Evolutionary conservation across 805 yeast genomes (phyloP), one percentile per base, ranked within the genome.

Genomic region (Metschnikowia anglica): DNA sequence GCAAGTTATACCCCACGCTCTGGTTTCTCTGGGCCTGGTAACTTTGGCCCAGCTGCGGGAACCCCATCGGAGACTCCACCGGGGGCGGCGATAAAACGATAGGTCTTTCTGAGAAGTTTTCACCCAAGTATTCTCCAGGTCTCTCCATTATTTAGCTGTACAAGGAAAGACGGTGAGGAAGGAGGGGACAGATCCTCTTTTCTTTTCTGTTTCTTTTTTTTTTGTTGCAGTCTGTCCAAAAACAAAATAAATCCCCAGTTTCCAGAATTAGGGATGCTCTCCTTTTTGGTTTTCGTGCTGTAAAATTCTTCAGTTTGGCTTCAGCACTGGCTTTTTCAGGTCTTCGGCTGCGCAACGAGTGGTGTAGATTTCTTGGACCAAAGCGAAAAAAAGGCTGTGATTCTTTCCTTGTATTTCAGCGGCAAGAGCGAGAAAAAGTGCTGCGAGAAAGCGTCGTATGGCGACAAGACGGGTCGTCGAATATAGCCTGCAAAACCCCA

Each of bases 1-100:
- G 74, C 53, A 71, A 61, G 52, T 71, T 69, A 55, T 63, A 70
- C 6, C 74, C 74, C 18, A 70, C 76, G 49, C 72, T 66, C 51
- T 63, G 73, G 51, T 70, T 72, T 37, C 74, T 56, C 39, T 52
- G 51, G 16, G 41, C 46, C 29, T 32, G 46, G 31, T 9, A 37
- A 7, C 20, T 24, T 16, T 26, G 35, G 29, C 31, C 46, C 15
- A 15, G 20, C 20, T 18, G 27, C 5, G 36, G 18, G 21, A 20
- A 21, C 15, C 17, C 21, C 34, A 31, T 17, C 4, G 23, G 16
- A 9, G 35, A 15, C n/a, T 31, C 46, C 26, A 36, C 38, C 1
- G 73, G 72, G 2, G 71, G 71, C 16, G 74, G 73, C 12, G 74
- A 68, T 43, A 70, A 60, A 30, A 68, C 56, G 34, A 70, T 70